phyloP scores from a whole-genome alignment of 331 rosid species.

The Rhamnella rubrinervis region DNA sequence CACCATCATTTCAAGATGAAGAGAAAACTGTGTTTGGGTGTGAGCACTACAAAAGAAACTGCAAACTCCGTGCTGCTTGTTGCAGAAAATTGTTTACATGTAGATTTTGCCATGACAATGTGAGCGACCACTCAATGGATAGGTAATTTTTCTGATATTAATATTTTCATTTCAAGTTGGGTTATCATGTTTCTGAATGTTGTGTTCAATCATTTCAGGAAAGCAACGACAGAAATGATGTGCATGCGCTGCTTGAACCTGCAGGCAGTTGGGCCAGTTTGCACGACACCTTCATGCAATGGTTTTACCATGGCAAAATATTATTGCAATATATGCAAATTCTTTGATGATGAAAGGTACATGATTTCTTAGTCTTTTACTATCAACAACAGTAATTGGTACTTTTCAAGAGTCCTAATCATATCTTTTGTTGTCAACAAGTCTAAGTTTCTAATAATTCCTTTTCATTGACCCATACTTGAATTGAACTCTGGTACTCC shows the following conservation, averaged over 20 bases:
- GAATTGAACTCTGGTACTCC: constrained; percentile 7
- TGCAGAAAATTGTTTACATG: constrained; percentile 92
- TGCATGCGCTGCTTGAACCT: constrained; percentile 78
- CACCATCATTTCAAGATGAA: constrained; percentile 61
- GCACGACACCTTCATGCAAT: constrained; percentile 83
- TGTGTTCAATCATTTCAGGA: constrained; percentile 48
- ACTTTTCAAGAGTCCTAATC: background rate
- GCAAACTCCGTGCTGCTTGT: constrained; percentile 95
- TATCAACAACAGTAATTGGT: background rate
- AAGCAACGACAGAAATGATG: constrained; percentile 93
- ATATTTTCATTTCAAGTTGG: constrained; percentile 14
- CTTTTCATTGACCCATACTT: background rate
- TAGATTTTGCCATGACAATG: constrained; percentile 98
- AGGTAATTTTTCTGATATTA: constrained; percentile 52
- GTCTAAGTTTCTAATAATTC: background rate
- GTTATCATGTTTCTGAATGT: constrained; percentile 32
- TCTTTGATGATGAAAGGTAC: constrained; percentile 97
- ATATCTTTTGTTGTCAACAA: background rate
- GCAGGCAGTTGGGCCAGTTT: constrained; percentile 85
- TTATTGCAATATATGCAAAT: constrained; percentile 88
- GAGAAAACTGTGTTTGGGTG: constrained; percentile 82
- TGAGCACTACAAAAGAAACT: constrained; percentile 97
- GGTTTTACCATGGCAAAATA: constrained; percentile 85
- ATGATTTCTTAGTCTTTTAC: constrained; percentile 5
- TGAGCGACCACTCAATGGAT: constrained; percentile 98